Base-by-base conservation (phyloP, 78 protist species). In the Mastigamoeba balamuthi region DNA sequence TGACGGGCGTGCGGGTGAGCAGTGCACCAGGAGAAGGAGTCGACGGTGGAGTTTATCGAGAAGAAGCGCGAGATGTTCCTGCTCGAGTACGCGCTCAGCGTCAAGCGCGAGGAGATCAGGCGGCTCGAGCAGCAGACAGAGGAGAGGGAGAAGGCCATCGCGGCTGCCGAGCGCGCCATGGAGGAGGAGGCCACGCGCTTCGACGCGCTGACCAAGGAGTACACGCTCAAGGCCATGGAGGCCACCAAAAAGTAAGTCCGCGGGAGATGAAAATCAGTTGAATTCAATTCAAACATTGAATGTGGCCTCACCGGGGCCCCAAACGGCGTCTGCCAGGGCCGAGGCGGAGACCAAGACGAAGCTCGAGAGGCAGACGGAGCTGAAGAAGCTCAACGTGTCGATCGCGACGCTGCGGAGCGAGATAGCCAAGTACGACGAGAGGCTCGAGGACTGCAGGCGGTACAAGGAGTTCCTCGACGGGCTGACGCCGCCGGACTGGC, bases 41-140 rank as follows among this genome's bases (percentile, higher is more conserved):
- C 74, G 41, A 73, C 82, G 81, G 72, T 78, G 4, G 85, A 83
- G 28, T 77, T 72, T 37, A 77, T 87, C 37, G 74, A 52, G 9
- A 87, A 87, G 67, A 90, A 90, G 78, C 44, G 91, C 2, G 86
- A 90, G 44, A 85, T 90, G 94, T 86, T 86, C 58, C 68, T 90
- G 30, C 69, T 82, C 3, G 82, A 86, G 41, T 78, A 85, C 81
- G 29, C 76, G 27, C 77, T 86, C 29, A 84, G 82, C 36, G 67
- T 83, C 8, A 90, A 90, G 80, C 42, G 84, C 6, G 66, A 43
- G 8, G 94, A 90, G 41, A 83, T 86, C 75, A 72, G 74, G 0
- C 81, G 78, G 72, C 84, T 90, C 0, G 91, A 90, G 29, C 76
- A 74, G 65, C 75, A 75, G 2, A 84, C 89, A 3, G 81, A 67